Conservation (phyloP, 148 eudicot genomes). For the Rhododendron kiyosumense region DNA sequence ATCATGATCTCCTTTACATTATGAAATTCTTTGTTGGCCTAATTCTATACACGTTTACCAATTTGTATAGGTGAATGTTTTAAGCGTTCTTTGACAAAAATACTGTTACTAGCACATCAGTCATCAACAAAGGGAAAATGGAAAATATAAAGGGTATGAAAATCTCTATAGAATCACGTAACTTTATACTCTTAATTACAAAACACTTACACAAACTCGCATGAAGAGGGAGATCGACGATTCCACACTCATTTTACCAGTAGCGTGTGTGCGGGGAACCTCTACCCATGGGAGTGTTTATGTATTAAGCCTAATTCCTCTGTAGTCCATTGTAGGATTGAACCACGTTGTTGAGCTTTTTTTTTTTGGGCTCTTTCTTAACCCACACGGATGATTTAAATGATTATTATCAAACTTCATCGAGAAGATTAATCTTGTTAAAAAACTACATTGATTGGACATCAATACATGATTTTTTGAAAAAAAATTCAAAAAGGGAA, state of each 20-base stretch:
- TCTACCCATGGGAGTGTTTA: neutral
- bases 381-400: neutral
- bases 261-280: neutral
- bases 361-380: neutral
- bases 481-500: neutral
- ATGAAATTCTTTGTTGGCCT: neutral
- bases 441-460: neutral
- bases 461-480: neutral
- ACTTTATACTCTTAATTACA: neutral
- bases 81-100: neutral
- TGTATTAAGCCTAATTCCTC: neutral
- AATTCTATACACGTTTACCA: neutral
- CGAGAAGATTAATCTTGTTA: neutral
- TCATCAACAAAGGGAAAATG: neutral
- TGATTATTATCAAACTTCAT: neutral
- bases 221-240: neutral
- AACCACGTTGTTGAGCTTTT: neutral
- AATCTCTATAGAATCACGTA: neutral
- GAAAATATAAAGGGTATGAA: neutral
- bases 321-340: neutral
- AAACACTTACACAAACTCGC: neutral
- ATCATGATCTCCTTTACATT: neutral
- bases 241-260: neutral
- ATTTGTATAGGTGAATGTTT: neutral
- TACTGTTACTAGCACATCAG: neutral